A percentile compares a stretch with the other conserved stretches of the same genome.
Conservation (phyloP, 2,329 filamentous ascomycete genomes). For the Arachnomyces sp. region DNA sequence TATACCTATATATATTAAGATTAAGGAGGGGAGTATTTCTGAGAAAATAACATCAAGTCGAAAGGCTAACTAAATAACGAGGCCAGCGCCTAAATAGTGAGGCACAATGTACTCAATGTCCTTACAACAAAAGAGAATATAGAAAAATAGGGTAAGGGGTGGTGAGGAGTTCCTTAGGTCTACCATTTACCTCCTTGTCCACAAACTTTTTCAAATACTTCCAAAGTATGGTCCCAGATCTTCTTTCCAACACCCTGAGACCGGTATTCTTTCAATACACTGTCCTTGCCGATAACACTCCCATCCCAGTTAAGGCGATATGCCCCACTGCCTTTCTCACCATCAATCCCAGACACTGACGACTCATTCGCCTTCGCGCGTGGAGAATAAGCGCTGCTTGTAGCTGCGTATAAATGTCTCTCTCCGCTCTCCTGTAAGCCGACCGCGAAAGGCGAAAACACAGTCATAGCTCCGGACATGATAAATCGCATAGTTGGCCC, state of each 20-base stretch:
- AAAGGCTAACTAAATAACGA: too few relatives aligned
- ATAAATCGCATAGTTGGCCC: conserved; percentile 10
- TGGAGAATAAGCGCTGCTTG: conserved; percentile 9
- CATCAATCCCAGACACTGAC: conserved; percentile 9
- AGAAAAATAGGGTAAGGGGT: too few relatives aligned
- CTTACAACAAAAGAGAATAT: too few relatives aligned
- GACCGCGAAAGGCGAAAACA: conserved; percentile 10
- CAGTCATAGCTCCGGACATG: neutral
- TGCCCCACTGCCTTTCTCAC: conserved; percentile 13
- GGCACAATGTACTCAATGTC: too few relatives aligned
- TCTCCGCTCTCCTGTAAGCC: conserved; percentile 16
- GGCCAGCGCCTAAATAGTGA: too few relatives aligned
- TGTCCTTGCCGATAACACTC: conserved; percentile 8
- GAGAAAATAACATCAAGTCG: too few relatives aligned
- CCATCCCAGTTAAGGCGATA: conserved; percentile 15
- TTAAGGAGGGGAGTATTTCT: too few relatives aligned
- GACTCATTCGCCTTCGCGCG: neutral
- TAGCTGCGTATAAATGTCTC: conserved; percentile 16
- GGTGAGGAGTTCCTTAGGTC: too few relatives aligned
- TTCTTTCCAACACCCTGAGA: conserved; percentile 12
- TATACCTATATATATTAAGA: too few relatives aligned
- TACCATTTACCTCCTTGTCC: conserved; percentile 6
- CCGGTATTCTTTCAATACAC: conserved; percentile 10
- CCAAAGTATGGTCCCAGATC: conserved; percentile 16
- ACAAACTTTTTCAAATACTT: conserved; percentile 13